Percentiles rank a stretch among this genome's conserved stretches.
Evolutionary conservation across 1,284 basidiomycete genomes (phyloP).

Genomic region (Pseudozyma flocculosa): DNA sequence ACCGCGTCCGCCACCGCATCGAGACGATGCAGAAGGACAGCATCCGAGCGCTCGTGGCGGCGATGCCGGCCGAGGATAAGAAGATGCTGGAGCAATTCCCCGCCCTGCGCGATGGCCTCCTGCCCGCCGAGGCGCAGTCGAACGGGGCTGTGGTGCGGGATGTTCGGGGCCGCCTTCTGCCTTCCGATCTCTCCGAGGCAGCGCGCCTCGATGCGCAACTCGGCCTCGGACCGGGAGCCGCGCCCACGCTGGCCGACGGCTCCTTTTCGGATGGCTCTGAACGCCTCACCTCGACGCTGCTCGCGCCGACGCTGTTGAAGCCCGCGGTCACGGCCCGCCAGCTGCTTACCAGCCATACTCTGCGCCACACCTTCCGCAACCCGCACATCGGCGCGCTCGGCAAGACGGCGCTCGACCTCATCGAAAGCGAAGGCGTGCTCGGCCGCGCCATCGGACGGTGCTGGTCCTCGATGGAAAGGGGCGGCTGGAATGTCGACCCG

Average conservation of each 20-base stretch:
- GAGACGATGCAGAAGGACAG: conserved; percentile 46
- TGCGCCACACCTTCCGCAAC: conserved; percentile 55
- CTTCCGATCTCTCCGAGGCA: conserved; percentile 29
- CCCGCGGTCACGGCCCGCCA: conserved; percentile 49
- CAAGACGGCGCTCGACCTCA: conserved; percentile 55
- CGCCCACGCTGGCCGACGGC: conserved; percentile 7
- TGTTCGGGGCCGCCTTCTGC: conserved; percentile 17
- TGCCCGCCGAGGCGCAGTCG: conserved; percentile 14
- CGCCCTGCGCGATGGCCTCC: conserved; percentile 17
- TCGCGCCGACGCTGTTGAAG: conserved; percentile 53
- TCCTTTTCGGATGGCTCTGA: conserved; percentile 6
- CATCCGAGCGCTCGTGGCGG: conserved; percentile 37
- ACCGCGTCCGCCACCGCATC: conserved; percentile 34
- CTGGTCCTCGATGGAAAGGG: conserved; percentile 51
- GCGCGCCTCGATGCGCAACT: conserved; percentile 35
- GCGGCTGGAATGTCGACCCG: conserved; percentile 33
- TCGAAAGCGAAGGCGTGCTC: conserved; percentile 53
- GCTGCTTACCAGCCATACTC: conserved; percentile 50
- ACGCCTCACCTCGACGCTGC: conserved; percentile 41
- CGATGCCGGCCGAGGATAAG: conserved; percentile 34
- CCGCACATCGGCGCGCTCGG: conserved; percentile 53
- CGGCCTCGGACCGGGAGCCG: conserved; percentile 16
- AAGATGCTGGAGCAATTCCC: conserved; percentile 28
- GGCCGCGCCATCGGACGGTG: conserved; percentile 49
- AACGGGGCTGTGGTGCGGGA: conserved; percentile 8